These are phyloP conservation scores for Coemansia sp. DNA, from an alignment of 192 early-diverging fungal genomes.

Conservation along the genomic window DNA sequence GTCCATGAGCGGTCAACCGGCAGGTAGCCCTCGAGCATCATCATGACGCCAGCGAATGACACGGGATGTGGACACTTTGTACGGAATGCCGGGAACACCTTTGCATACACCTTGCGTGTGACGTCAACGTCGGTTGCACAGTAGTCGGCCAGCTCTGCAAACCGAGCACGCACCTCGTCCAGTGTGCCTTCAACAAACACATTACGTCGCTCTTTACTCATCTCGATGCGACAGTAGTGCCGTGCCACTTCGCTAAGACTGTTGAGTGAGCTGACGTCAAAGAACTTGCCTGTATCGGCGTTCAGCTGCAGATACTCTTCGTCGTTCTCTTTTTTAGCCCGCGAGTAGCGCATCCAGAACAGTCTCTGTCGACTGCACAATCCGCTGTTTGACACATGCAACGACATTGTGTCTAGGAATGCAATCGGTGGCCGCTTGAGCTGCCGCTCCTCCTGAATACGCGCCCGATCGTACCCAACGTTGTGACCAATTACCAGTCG, in stretches of 20 bases:
- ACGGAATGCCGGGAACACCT: constrained; percentile 68
- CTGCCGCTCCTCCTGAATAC: constrained; percentile 83
- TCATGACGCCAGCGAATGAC: constrained; percentile 86
- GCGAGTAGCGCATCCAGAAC: constrained; percentile 71
- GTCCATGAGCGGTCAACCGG: constrained; percentile 81
- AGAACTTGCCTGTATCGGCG: constrained; percentile 53
- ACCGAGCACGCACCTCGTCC: constrained; percentile 61
- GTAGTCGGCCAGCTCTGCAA: constrained; percentile 72
- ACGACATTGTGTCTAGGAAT: constrained; percentile 91
- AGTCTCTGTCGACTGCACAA: constrained; percentile 87
- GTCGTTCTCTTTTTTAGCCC: constrained; percentile 55
- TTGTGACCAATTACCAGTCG: constrained; percentile 86
- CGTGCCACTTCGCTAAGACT: constrained; percentile 74
- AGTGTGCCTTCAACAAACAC: constrained; percentile 62
- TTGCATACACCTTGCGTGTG: constrained; percentile 71
- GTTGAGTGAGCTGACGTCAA: constrained; percentile 62
- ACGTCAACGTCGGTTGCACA: constrained; percentile 84
- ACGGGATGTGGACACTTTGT: constrained; percentile 90
- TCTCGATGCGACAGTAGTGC: constrained; percentile 67
- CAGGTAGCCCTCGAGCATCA: constrained; percentile 84
- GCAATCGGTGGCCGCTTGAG: constrained; percentile 56
- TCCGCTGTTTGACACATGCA: constrained; percentile 87
- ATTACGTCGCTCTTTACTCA: constrained; percentile 67
- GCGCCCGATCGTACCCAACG: constrained; percentile 86
- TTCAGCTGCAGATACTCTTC: constrained; percentile 50